Base-by-base conservation (phyloP, 352 stramenopile genomes). In the Blastocystis sp. region DNA sequence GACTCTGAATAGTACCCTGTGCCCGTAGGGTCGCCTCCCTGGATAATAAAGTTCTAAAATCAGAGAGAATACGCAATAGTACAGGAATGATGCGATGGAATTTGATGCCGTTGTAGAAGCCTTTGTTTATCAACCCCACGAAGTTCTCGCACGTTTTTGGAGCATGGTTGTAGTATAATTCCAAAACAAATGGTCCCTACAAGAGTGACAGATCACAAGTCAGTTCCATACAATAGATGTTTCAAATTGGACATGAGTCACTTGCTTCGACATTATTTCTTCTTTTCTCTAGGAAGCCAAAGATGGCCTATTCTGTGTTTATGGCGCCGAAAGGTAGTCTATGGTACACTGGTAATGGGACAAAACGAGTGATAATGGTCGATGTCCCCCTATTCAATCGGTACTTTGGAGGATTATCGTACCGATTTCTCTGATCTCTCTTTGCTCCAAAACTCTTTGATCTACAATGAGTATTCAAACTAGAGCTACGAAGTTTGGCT, bases 41-140 rank as follows among this genome's bases (percentile, higher is more conserved):
- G 95, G 77, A 98, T 96, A 95, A 98, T 98, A 91, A 98, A 98
- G 88, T 97, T 94, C 90, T 94, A 66, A 18, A 13, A 55, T 8
- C 34, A 66, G 39, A 2, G 5, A 45, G 45, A 41, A 26, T 80
- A 75, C n/a, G n/a, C 29, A 66, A 34, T 95, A 15, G 6, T n/a
- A 88, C 77, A 55, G 62, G 13, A 90, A 98, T 98, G 87, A 98
- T 94, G 87, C 95, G 93, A 90, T 98, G 95, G 90, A 98, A 98
- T 76, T 97, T 95, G 15, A 94, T 96, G 82, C 95, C 96, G 92
- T 98, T 95, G 91, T 98, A 98, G 92, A 97, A 98, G 20, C 95
- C 95, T 37, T 93, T 93, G 34, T 95, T 92, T 68, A 95, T 94
- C 66, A 98, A 92, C 90, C 97, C 94, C 6, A 92, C 91, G 54